Evolutionary conservation across 2,329 filamentous ascomycete genomes (phyloP), one percentile per base, ranked within the genome.

Genomic region (Trichoderma sp.): DNA sequence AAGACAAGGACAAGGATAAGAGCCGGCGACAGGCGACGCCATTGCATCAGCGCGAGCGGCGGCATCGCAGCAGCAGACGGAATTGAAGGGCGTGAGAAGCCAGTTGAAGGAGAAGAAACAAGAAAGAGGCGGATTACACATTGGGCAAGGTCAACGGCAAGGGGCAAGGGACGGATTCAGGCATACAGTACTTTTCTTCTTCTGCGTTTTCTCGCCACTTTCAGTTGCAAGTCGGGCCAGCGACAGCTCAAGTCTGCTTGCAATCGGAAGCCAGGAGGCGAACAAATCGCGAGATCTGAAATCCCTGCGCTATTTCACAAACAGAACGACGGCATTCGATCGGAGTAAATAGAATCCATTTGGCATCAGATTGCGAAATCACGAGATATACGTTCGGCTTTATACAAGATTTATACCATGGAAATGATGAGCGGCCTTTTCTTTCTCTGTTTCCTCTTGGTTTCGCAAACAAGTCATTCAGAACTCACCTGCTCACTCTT

Each of bases 351-450:
- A 63, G 60, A 55, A 55, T 21, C 7, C n/a, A 47, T 47, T 63
- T 45, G 50, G 28, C 50, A 63, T 55, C 28, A 63, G 60, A 63
- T 63, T 63, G 60, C 60, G 21, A 63, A 63, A 55, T 63, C 60
- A 55, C 24, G 59, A 47, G 39, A 45, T 3, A 63, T 39, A 39
- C 47, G 41, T 39, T 54, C 39, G 54, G 19, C n/a, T 17, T 51
- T 39, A 34, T 39, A 39, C 44, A 39, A 5, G 2, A 14, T 3
- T 14, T 63, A 47, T n/a, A 34, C 44, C 45, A 60, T 41, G 21
- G 15, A 39, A 39, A 10, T 30, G 15, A 39, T 45, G 10, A 47
- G 14, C 59, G 19, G 26, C 39, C 5, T 21, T 2, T 12, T 19
- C n/a, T 5, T 51, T 41, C 7, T 50, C 43, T 2, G 15, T 9